Evolutionary conservation across 2,329 filamentous ascomycete genomes (phyloP).

Genomic region (Apiospora koreana): DNA sequence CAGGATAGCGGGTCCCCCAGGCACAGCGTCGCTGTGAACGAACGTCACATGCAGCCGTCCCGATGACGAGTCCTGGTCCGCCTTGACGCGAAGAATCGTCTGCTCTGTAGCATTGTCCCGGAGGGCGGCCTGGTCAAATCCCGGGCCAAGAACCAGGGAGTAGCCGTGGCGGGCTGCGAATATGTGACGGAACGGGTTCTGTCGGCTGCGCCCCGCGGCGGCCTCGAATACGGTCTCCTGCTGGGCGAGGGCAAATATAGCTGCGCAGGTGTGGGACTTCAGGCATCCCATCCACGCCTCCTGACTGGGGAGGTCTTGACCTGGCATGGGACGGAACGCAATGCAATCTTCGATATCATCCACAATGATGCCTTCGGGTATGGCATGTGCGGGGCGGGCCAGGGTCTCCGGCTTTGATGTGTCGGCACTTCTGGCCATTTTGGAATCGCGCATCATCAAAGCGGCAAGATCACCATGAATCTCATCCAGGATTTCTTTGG

Average conservation of each 20-base stretch:
- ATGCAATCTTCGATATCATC: background rate
- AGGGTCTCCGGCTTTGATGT: too few relatives aligned
- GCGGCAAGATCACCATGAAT: slow-evolving; percentile 75
- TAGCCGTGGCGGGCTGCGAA: background rate
- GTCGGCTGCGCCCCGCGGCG: background rate
- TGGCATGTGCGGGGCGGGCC: too few relatives aligned
- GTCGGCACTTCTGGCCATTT: too few relatives aligned
- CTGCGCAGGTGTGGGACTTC: background rate
- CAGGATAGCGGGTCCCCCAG: slow-evolving; percentile 61
- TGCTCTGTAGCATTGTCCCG: background rate
- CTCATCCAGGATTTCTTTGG: slow-evolving; percentile 89
- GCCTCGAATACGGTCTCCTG: background rate
- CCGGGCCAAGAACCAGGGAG: background rate
- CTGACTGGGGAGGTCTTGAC: slow-evolving; percentile 67
- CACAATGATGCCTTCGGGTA: background rate
- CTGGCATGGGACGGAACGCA: slow-evolving; percentile 62
- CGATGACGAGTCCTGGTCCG: background rate
- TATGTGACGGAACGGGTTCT: background rate
- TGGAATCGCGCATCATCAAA: slow-evolving; percentile 61
- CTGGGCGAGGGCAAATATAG: background rate
- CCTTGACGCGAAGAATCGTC: background rate
- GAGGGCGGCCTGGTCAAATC: background rate
- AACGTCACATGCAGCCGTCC: background rate
- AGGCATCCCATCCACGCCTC: background rate
- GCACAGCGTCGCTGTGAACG: background rate